Base-by-base conservation (phyloP, 1,284 basidiomycete species). In the Cryptococcus depauperatus region DNA sequence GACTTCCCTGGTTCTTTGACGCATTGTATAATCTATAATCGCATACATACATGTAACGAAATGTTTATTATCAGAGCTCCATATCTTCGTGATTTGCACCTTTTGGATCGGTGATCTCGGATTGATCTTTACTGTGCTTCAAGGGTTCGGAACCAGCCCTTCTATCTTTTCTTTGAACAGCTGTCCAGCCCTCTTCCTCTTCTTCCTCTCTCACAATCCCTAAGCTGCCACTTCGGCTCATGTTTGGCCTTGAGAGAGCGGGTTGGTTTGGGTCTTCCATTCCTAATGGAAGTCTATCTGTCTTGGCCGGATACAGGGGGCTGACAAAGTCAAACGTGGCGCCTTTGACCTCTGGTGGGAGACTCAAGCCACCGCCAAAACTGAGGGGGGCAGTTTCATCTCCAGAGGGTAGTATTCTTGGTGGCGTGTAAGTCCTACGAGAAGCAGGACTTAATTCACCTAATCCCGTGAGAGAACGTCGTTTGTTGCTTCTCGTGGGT, bases 281-380 rank as follows among this genome's bases (percentile, higher is more conserved):
- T 21, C 11, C 19, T 26, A 18, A 37, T 4, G 43, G 35, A 22
- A 55, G 45, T 35, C 49, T 50, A 28, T 51, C 60, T 32, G 44
- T 26, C 32, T 46, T 44, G 16, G 59, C 58, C 0, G 59, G 59
- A 16, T 62, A 59, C 0, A 68, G 46, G 0, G 66, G 66, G 18
- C 58, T 62, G 34, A 64, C 59, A 46, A 69, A 69, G 39, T 68
- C 67, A 33, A 69, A 69, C 16, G 46, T 57, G 22, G 51, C 52
- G 6, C 59, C 34, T 0, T 56, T 54, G 0, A 62, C 59, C 14
- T 46, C 58, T 5, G 57, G 51, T 14, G 58, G 23, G 44, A 35
- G 13, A 7, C 5, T 30, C n/a, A n/a, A n/a, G 16, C 27, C 40
- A 29, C 26, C 35, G 32, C 32, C 25, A 13, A 35, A 35, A 19